Evolutionary conservation across 768 basidiomycete genomes (phyloP), one percentile per base, ranked within the genome.

Genomic region (Ephemerocybe angulata): DNA sequence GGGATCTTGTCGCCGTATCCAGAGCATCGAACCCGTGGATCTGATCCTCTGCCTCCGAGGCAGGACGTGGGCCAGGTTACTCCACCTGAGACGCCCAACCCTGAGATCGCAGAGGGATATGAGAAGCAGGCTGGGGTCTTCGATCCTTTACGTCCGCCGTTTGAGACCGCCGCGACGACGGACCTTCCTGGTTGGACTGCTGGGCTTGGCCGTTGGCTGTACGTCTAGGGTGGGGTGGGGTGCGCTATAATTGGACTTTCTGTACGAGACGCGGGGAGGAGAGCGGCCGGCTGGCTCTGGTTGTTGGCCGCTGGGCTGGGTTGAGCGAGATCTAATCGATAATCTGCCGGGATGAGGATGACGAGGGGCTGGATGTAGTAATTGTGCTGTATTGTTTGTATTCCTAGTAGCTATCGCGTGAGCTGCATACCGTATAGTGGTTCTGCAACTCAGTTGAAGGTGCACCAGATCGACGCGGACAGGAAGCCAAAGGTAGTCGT

Each of bases 1-100:
- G 96, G 96, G 57, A 81, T 99, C 60, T 76, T 93, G 62, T 85
- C 86, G 3, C 84, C 82, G 22, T 79, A 81, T 61, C 65, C 69
- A 27, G 73, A 75, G 56, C 76, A 80, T 63, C 70, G 71, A 37
- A 69, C 69, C 57, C 69, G 59, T 56, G 65, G 63, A 66, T 67
- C 66, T 64, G 57, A 62, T 42, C 44, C 59, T 56, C 52, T n/a
- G 22, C 27, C 25, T 19, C n/a, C n/a, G n/a, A 40, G 60, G 43
- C 61, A 59, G 50, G 58, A 56, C 22, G 62, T 67, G 31, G 77
- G 73, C 3, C 76, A 76, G 58, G 71, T 80, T 49, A 81, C 79
- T 24, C 79, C 80, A 55, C 79, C 80, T 31, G 74, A 76, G 56
- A 80, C 78, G 15, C 78, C 79, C 47, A 65, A 65, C 7, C 67